Percentiles rank a stretch among this genome's conserved stretches.
These are phyloP conservation scores for Trifolium dubium DNA, from an alignment of 306 rosid species.

Conservation along the genomic window DNA sequence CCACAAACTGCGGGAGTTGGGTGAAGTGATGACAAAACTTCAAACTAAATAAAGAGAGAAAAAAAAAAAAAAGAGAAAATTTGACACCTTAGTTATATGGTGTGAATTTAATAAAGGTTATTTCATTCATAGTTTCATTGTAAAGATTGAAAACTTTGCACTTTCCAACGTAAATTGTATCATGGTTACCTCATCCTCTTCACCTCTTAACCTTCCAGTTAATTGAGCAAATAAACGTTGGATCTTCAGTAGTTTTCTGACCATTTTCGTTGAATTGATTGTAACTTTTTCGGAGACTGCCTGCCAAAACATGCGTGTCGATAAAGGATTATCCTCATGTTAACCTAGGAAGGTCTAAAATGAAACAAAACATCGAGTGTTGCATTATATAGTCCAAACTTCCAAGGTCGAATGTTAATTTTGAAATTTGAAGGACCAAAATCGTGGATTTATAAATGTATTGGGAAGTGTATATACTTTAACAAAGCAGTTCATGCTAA, in stretches of 20 bases:
- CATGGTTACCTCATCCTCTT: constrained; percentile 83
- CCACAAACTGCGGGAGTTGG: constrained; percentile 99
- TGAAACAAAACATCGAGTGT: too few species aligned
- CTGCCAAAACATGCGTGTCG: constrained; percentile 45
- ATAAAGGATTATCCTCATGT: constrained; percentile 12
- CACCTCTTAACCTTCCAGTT: constrained; percentile 66
- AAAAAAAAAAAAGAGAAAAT: neutral
- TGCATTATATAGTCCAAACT: too few species aligned
- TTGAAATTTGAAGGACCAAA: too few species aligned
- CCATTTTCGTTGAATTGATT: constrained; percentile 70
- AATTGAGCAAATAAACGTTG: constrained; percentile 86
- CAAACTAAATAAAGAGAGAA: constrained; percentile 58
- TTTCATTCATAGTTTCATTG: neutral
- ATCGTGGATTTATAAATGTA: neutral
- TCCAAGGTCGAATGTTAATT: too few species aligned
- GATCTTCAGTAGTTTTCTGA: constrained; percentile 80
- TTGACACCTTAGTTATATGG: constrained; percentile 22
- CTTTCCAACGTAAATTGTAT: constrained; percentile 10
- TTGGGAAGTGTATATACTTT: neutral
- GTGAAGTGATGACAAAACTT: constrained; percentile 83
- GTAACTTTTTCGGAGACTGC: constrained; percentile 66
- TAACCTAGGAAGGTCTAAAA: constrained; percentile 18
- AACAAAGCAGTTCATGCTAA: constrained; percentile 19
- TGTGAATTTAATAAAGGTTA: constrained; percentile 16
- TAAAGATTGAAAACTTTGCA: too few species aligned